A percentile compares a stretch with the other conserved stretches of the same genome.
Evolutionary conservation across 176 grass and related monocot species (phyloP).

Genomic region (Themeda triandra): DNA sequence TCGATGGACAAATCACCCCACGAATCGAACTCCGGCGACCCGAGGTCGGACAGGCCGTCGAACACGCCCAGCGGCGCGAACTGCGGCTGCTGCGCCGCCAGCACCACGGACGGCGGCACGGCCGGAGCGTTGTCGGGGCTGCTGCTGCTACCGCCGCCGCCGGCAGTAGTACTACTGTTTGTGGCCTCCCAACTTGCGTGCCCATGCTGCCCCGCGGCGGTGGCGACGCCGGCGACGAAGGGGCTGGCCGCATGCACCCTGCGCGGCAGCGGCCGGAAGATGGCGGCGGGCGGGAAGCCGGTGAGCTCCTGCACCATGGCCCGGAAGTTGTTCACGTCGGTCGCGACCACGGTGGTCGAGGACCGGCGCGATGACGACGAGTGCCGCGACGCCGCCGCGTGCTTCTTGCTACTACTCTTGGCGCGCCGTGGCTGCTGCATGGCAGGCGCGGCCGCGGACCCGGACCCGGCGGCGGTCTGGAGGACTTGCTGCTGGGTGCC

Average conservation of each 20-base stretch:
- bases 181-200: neutral
- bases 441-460: neutral
- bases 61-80: slow-evolving; percentile 27
- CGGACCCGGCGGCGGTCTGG: neutral
- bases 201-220: neutral
- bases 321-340: slow-evolving; percentile 85
- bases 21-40: slow-evolving; percentile 48
- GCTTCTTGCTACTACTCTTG: slow-evolving; percentile 28
- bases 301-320: slow-evolving; percentile 99
- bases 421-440: slow-evolving; percentile 18
- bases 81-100: neutral
- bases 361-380: slow-evolving; percentile 26
- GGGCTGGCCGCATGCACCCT: slow-evolving; percentile 28
- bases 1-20: slow-evolving; percentile 37
- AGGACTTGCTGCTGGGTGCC: neutral
- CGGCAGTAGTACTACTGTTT: neutral
- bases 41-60: slow-evolving; percentile 36
- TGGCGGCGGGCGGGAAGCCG: slow-evolving; percentile 59
- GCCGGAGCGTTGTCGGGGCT: neutral
- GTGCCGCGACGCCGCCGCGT: neutral
- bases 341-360: slow-evolving; percentile 48
- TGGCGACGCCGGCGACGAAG: neutral
- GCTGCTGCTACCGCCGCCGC: neutral
- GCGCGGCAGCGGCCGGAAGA: slow-evolving; percentile 50
- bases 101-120: neutral